Evolutionary conservation across 176 grass and related monocot species (phyloP).

Genomic region (Typha latifolia): DNA sequence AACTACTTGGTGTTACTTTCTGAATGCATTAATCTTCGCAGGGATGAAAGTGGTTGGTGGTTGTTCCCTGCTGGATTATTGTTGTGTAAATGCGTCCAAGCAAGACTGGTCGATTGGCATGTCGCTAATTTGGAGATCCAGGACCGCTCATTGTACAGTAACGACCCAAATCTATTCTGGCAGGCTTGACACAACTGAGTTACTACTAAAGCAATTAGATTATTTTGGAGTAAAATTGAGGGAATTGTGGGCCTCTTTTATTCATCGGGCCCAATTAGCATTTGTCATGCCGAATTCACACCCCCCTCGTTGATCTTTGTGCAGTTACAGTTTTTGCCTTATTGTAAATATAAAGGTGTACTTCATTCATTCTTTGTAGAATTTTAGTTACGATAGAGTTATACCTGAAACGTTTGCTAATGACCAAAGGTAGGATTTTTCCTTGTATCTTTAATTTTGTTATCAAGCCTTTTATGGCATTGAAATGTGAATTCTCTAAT

Average conservation of each 20-base stretch:
- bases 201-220: conserved; percentile 14
- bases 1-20: not conserved
- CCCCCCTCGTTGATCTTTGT: conserved; percentile 34
- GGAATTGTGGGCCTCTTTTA: conserved; percentile 41
- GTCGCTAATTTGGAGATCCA: conserved; percentile 98
- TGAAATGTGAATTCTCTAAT: not conserved
- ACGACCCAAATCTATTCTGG: conserved; percentile 87
- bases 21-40: conserved; percentile 24
- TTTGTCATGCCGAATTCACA: conserved; percentile 26
- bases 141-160: conserved; percentile 87
- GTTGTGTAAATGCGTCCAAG: conserved; percentile 95
- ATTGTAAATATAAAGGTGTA: conserved; percentile 68
- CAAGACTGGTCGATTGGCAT: conserved; percentile 98
- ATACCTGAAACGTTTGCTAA: conserved; percentile 1
- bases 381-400: conserved; percentile 14
- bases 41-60: conserved; percentile 99
- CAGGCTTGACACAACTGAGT: conserved; percentile 58
- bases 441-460: not conserved
- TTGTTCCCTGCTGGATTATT: conserved; percentile 75
- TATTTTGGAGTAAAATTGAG: conserved; percentile 55
- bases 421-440: conserved; percentile 3
- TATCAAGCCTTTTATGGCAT: not conserved
- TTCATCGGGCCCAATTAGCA: conserved; percentile 53
- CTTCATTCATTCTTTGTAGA: conserved; percentile 91
- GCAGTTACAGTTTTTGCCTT: conserved; percentile 44